Base-by-base conservation (phyloP, 1,284 basidiomycete genomes). In the Pseudozyma thailandica region DNA sequence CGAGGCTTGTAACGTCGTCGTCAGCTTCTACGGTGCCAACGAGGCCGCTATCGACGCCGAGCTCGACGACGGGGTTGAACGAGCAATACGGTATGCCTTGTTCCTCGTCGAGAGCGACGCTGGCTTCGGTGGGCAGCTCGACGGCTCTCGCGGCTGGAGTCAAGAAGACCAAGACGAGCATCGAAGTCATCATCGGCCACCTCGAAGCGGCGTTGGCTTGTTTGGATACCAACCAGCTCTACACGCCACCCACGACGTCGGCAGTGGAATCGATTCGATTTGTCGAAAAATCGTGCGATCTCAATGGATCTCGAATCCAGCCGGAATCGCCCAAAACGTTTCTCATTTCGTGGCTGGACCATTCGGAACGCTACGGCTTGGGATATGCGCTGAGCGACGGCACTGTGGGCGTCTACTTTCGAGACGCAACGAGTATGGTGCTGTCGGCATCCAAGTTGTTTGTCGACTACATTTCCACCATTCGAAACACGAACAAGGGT, bases 291-390 rank as follows among this genome's bases (percentile, higher is more conserved):
- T 12, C 41, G 35, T 79, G 60, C 56, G 74, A 78, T 41, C 62
- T 49, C 85, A 86, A 62, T 53, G 74, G 64, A 86, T 88, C 50
- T 80, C 81, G 5, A 78, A 84, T 70, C 10, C 43, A 51, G 35
- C 84, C 90, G 4, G 87, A 87, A 0, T 86, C 89, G 13, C 92
- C 94, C 37, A 87, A 86, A 52, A 90, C 95, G 15, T 98, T 98
- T 84, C 92, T 98, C 73, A 92, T 92, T 2, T 93, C 92, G 9
- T 98, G 95, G 95, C 91, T 98, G 44, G 95, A 98, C 84, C 97
- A 98, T 82, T 94, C 92, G 83, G 93, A 94, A 84, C 96, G 96
- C 85, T 98, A 98, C 84, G 96, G 95, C 10, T 94, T 98, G 89
- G 96, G 94, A 1, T 98, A 98, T 82, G 93, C 93, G 1, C 86